These are phyloP conservation scores for Thalassiosira ordinaria DNA, from an alignment of 352 stramenopile species.

Conservation along the genomic window DNA sequence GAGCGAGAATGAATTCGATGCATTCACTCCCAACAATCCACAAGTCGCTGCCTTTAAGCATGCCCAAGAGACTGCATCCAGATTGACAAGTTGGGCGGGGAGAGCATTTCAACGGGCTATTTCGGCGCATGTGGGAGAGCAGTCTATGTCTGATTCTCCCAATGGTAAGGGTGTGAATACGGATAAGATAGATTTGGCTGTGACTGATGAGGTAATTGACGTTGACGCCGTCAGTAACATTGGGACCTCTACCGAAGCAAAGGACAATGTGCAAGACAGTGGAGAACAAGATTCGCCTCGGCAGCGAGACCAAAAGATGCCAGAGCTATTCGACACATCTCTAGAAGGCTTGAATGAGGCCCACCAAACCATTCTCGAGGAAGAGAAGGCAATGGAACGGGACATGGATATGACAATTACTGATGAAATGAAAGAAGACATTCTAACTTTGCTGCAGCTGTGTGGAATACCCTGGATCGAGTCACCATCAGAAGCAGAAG, in stretches of 20 bases:
- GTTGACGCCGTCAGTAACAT: slow-evolving; percentile 8
- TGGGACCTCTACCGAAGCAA: neutral
- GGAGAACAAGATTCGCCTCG: slow-evolving; percentile 12
- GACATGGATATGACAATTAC: slow-evolving; percentile 92
- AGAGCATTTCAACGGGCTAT: slow-evolving; percentile 84
- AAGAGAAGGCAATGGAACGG: slow-evolving; percentile 73
- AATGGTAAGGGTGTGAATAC: neutral
- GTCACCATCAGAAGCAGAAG: slow-evolving; percentile 98
- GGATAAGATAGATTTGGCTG: slow-evolving; percentile 25
- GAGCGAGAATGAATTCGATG: slow-evolving; percentile 29
- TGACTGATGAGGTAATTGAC: slow-evolving; percentile 15
- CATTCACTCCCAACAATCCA: slow-evolving; percentile 27
- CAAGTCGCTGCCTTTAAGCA: slow-evolving; percentile 72
- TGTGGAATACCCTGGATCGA: slow-evolving; percentile 99
- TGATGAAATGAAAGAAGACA: slow-evolving; percentile 97
- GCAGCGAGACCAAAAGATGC: slow-evolving; percentile 8
- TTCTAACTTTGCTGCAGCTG: slow-evolving; percentile 93
- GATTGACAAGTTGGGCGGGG: slow-evolving; percentile 87
- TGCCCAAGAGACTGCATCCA: slow-evolving; percentile 82
- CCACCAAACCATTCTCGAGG: slow-evolving; percentile 55
- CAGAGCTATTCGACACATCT: slow-evolving; percentile 51
- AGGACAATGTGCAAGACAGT: neutral
- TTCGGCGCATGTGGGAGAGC: slow-evolving; percentile 58
- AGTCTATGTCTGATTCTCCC: slow-evolving; percentile 12
- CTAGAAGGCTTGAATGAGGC: slow-evolving; percentile 60